Base-by-base conservation (phyloP, 108 stramenopile genomes). In the Ochromonas danica region DNA sequence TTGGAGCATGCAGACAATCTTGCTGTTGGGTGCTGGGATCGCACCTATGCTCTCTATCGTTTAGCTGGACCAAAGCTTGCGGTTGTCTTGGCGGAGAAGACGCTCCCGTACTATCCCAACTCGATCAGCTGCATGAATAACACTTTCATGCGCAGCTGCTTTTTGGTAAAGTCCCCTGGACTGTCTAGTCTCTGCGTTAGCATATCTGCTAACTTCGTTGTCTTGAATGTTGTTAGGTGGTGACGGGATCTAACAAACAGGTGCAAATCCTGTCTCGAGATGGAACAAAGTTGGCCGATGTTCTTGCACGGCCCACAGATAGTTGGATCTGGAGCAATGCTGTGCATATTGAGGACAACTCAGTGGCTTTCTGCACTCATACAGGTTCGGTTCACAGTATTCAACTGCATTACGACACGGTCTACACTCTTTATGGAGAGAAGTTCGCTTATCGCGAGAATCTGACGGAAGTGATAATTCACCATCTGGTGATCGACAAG, bases 21-120 rank as follows among this genome's bases (percentile, higher is more conserved):
- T n/a, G 87, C 86, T 10, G 85, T 89, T 33, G 89, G 91, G 42
- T 85, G 85, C 61, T 91, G 91, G 91, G 88, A 91, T 51, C 60
- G 82, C 75, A 89, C 88, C 25, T 74, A 89, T 57, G 78, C 83
- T 51, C 89, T 90, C 42, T 90, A 89, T 70, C 61, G 86, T 42
- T 28, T 78, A n/a, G n/a, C n/a, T n/a, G n/a, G n/a, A n/a, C n/a
- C n/a, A n/a, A n/a, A n/a, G n/a, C n/a, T n/a, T n/a, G n/a, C n/a
- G n/a, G n/a, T n/a, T n/a, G n/a, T n/a, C n/a, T n/a, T n/a, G n/a
- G n/a, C n/a, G n/a, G n/a, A n/a, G n/a, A 38, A 41, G 10, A 27
- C 25, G 38, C 72, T 75, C 40, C 3, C 17, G 10, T 75, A 57
- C 38, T 75, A 75, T 36, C 72, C 72, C 31, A 35, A 10, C 27